Evolutionary conservation across 768 basidiomycete species (phyloP), one percentile per base, ranked within the genome.

Genomic region (Lactarius evosmus): DNA sequence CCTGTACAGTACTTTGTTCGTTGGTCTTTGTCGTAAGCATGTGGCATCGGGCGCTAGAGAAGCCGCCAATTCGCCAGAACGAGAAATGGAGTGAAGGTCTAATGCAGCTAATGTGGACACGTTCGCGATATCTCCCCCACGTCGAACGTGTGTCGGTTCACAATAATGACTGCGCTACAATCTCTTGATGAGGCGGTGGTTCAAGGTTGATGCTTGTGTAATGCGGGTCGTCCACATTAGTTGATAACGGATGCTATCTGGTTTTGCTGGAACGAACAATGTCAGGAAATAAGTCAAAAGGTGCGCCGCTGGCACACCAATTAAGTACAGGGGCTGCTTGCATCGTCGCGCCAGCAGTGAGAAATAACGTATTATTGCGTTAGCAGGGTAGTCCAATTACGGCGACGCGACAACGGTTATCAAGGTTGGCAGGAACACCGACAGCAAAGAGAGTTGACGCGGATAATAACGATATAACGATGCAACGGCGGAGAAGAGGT

Each of bases 251-350:
- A 36, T 44, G 9, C 32, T 38, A 25, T 22, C 61, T 50, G 33
- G 52, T 59, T 56, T 56, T 46, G 34, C 29, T 6, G 12, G n/a
- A 17, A 25, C 22, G 27, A 16, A 29, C 12, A 33, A 41, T 4
- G 25, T 52, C 57, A 7, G 32, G n/a, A 29, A 38, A 41, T 16
- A 32, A 27, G 38, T 32, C 41, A 40, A 51, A 52, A 40, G 32
- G 6, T 25, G 60, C 54, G 34, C 22, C 11, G 63, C 63, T 65
- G 63, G 54, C 63, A 56, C 32, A 25, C 32, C 32, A 61, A 65
- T n/a, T 19, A 16, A 16, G 16, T 12, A 40, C 16, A 30, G 17
- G 55, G n/a, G 41, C 22, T 27, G 53, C 54, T 56, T 5, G 22
- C 32, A n/a, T 55, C 25, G 30, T 59, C 27, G 53, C 36, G 46